Percentiles rank a stretch among this genome's conserved stretches.
phyloP scores from a whole-genome alignment of 768 basidiomycete genomes.

The Sistotremastrum niveocremeum region DNA sequence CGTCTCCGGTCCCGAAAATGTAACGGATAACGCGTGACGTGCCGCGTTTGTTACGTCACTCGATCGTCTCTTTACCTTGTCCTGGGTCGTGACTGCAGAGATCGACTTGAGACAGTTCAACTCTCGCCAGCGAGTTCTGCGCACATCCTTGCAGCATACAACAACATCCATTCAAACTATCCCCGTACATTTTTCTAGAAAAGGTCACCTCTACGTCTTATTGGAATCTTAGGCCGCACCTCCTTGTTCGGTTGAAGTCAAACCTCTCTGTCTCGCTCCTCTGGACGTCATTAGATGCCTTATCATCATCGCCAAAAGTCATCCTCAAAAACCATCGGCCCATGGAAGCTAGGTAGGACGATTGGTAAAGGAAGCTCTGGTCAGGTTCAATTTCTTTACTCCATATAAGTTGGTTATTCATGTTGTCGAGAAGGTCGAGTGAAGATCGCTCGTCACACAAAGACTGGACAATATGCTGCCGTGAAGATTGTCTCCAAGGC shows the following conservation, averaged over 20 bases:
- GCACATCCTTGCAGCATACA: too few species aligned
- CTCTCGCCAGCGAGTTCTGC: too few species aligned
- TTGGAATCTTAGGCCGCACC: too few species aligned
- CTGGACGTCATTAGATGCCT: too few species aligned
- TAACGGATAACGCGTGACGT: conserved; percentile 20
- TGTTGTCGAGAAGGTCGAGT: conserved; percentile 54
- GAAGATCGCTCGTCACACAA: conserved; percentile 76
- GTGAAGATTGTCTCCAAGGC: conserved; percentile 88
- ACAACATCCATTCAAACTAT: too few species aligned
- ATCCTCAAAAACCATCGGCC: conserved; percentile 36
- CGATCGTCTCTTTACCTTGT: too few species aligned
- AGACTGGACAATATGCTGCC: conserved; percentile 80
- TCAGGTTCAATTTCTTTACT: conserved; percentile 16
- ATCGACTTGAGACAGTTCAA: neutral
- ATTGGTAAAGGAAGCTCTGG: conserved; percentile 74
- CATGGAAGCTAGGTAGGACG: conserved; percentile 77
- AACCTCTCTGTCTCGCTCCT: too few species aligned
- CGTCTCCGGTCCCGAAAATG: neutral
- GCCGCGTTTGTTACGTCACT: conserved; percentile 30
- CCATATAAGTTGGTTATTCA: neutral
- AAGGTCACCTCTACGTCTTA: too few species aligned
- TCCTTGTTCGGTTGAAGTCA: too few species aligned
- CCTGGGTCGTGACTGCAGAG: neutral
- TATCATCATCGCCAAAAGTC: too few species aligned
- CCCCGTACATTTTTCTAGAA: too few species aligned